Conservation (phyloP, 192 early-diverging fungal species). For the Thamnidium elegans region DNA sequence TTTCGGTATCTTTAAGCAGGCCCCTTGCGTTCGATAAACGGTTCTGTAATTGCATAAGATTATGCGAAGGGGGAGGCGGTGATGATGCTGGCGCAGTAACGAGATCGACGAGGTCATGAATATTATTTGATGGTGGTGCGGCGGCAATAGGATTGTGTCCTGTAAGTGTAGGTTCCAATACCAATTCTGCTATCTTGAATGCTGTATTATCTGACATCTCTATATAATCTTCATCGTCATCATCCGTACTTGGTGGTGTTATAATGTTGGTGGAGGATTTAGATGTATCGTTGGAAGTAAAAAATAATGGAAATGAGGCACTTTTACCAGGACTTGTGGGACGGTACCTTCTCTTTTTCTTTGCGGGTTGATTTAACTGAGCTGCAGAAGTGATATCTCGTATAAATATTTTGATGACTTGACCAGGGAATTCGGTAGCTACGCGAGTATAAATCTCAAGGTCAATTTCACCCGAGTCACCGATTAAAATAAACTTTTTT, state of each 20-base stretch:
- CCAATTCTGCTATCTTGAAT: background rate
- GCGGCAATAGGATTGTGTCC: background rate
- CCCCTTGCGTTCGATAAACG: background rate
- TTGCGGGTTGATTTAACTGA: background rate
- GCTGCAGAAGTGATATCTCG: constrained; percentile 58
- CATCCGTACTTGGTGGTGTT: no score
- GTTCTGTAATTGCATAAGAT: background rate
- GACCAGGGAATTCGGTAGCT: constrained; percentile 55
- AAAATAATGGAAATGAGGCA: no score
- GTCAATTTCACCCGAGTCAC: constrained; percentile 85
- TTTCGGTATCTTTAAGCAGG: background rate
- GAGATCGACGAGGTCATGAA: no score
- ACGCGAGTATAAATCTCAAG: constrained; percentile 75
- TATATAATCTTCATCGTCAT: no score
- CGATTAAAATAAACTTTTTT: constrained; percentile 78
- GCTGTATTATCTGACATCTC: background rate
- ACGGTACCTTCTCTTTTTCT: no score
- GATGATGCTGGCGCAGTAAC: background rate
- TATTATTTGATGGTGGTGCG: no score
- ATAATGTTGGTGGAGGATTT: no score
- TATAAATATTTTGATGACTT: constrained; percentile 84
- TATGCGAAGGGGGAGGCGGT: background rate
- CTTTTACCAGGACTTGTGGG: no score
- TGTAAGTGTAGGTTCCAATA: background rate
- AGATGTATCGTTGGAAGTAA: no score